These are phyloP conservation scores for Globisporangium ultimum DNA, from an alignment of 352 stramenopile species.

Conservation along the genomic window DNA sequence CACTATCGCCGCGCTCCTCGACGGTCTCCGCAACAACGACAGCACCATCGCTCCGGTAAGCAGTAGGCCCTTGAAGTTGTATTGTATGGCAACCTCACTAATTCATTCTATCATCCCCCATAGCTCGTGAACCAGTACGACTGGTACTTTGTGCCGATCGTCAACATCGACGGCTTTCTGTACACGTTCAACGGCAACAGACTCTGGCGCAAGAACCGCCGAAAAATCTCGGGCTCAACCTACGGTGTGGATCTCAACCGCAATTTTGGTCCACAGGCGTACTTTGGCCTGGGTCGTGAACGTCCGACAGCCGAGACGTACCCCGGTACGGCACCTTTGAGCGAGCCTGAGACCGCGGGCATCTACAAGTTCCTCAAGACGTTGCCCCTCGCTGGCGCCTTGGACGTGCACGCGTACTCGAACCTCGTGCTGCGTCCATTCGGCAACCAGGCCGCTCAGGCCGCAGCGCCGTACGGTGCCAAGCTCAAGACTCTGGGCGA, in stretches of 20 bases:
- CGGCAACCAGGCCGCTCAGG: conserved; percentile 12
- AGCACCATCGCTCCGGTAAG: conserved; percentile 9
- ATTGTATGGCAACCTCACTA: too few species aligned
- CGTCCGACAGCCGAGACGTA: conserved; percentile 20
- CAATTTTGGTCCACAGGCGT: conserved; percentile 21
- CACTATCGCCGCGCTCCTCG: conserved; percentile 11
- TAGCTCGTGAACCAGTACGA: conserved; percentile 19
- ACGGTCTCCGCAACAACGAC: conserved; percentile 16
- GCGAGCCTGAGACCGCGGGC: conserved; percentile 23
- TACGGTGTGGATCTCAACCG: conserved; percentile 30
- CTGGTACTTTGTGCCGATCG: conserved; percentile 27
- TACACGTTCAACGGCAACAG: conserved; percentile 25
- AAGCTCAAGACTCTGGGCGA: conserved; percentile 17
- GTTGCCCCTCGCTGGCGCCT: conserved; percentile 13
- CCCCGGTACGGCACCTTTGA: conserved; percentile 12
- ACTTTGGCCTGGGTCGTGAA: conserved; percentile 11
- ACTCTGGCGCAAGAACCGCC: conserved; percentile 32
- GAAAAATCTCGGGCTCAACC: conserved; percentile 9
- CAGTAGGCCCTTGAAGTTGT: too few species aligned
- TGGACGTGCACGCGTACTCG: conserved; percentile 29
- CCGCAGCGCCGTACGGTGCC: conserved; percentile 11
- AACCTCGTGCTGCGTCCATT: conserved; percentile 19
- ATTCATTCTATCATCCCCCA: too few species aligned
- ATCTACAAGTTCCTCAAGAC: conserved; percentile 20
- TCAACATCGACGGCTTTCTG: conserved; percentile 32